Base-by-base conservation (phyloP, 805 yeast species). In the Yarrowia sp. region DNA sequence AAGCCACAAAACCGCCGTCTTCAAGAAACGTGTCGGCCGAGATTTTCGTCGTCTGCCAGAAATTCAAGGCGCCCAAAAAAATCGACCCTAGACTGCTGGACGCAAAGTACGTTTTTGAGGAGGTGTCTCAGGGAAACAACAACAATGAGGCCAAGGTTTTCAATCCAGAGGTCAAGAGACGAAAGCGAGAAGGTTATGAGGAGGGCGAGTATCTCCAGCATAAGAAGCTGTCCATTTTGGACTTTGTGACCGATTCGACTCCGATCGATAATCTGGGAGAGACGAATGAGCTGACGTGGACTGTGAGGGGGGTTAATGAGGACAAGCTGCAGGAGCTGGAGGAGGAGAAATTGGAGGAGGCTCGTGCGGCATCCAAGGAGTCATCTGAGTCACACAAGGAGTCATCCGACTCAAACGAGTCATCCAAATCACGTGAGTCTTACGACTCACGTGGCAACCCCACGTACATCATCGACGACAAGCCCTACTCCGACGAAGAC, bases 11-110 rank as follows among this genome's bases (percentile, higher is more conserved):
- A 77, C 99, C 99, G 8, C 98, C 99, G 9, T 93, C 98, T 9
- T 92, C 98, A 46, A 93, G 99, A 88, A 92, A 92, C 79, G 99
- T 95, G 42, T 94, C 98, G 77, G 99, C 99, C 2, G 99, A 95
- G 83, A 95, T 95, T 75, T 95, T 95, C 77, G 99, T 95, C 58
- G 98, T 93, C 45, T 95, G 99, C 80, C 88, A 88, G 78, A 96
- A 96, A 12, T 95, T 90, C 82, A 94, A 93, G 78, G 97, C 98
- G 14, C 99, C 99, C 61, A 91, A 93, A 78, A 92, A 90, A 77
- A 79, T 95, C 71, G 99, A 95, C 80, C 97, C 98, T 61, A 86
- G 97, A 75, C 82, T 95, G 69, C 82, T 95, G 70, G 99, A 95
- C 77, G 91, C 98, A 15, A 90, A 86, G 76, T 92, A 90, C 76